Evolutionary conservation across 2,329 filamentous ascomycete genomes (phyloP).

Genomic region (Ophiostoma perfectum): DNA sequence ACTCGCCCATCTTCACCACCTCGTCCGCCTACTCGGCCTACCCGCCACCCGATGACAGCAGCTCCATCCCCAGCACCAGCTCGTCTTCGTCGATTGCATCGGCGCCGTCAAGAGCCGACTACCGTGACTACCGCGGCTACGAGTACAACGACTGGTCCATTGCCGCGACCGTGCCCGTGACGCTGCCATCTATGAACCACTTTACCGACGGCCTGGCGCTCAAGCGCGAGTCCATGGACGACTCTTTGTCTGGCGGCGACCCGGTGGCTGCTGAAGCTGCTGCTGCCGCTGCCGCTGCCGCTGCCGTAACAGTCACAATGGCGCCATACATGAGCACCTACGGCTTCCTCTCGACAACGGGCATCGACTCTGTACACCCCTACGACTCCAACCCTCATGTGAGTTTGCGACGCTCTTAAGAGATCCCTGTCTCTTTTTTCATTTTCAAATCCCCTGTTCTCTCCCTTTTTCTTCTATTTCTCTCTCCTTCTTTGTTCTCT

Average conservation of each 20-base stretch:
- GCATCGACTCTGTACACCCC: constrained; percentile 51
- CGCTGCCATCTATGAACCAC: constrained; percentile 56
- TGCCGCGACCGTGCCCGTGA: constrained; percentile 47
- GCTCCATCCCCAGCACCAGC: not conserved
- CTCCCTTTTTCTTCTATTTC: constrained; percentile 1
- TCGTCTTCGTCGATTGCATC: constrained; percentile 25
- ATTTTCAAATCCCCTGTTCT: not conserved
- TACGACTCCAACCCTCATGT: constrained; percentile 72
- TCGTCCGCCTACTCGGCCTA: constrained; percentile 55
- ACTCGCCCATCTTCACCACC: constrained; percentile 58
- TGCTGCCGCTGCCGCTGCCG: not conserved
- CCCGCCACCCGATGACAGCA: constrained; percentile 51
- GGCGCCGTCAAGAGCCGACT: constrained; percentile 9
- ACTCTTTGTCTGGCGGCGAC: not conserved
- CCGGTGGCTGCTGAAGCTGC: not conserved
- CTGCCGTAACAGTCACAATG: constrained; percentile 46
- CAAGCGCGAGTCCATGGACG: constrained; percentile 52
- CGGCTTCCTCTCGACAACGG: constrained; percentile 58
- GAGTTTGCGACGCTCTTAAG: constrained; percentile 49
- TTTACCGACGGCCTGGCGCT: constrained; percentile 62
- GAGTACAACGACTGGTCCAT: constrained; percentile 52
- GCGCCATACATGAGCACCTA: constrained; percentile 61
- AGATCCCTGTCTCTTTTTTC: constrained; percentile 19
- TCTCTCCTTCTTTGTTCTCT: not conserved
- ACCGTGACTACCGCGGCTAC: constrained; percentile 31